Base-by-base conservation (phyloP, 2,329 filamentous ascomycete species). In the Microcera coccophila region DNA sequence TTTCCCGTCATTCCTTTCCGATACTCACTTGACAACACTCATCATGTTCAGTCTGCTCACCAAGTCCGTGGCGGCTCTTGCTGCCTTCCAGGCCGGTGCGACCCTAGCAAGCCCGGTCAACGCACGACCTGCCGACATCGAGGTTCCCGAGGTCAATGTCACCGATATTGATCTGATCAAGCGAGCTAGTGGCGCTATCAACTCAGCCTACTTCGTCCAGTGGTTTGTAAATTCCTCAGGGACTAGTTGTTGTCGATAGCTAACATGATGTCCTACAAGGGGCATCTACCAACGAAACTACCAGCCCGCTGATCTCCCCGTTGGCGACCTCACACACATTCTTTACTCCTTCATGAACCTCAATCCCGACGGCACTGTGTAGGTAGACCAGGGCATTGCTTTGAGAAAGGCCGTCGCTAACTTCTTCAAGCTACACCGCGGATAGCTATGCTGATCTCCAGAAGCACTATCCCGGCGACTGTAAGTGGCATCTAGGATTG, bases 291-390 rank as follows among this genome's bases (percentile, higher is more conserved):
- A 70, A 18, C 78, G 88, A 39, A 79, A 86, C 53, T 88, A 85
- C 61, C 76, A 85, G 42, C 84, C 87, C 0, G 75, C 84, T 39
- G 73, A 88, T 53, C 73, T 95, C 8, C 84, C 84, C 0, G 79
- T 74, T 2, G 72, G 79, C 2, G 72, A 88, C 49, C 68, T 95
- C 39, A 91, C 85, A 1, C 87, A 93, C 55, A 72, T 95, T 2
- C 73, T 95, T 2, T 95, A 80, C 58, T 77, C 89, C 2, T 95
- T 95, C 64, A 85, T 87, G 56, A 90, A 94, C 59, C 65, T 94
- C 15, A 71, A 73, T 8, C 62, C 77, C 1, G 78, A 84, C 40
- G 90, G 90, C 24, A 84, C 87, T 55, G 85, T 91, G 66, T 84
- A 75, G 59, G 73, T 62, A 5, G 12, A n/a, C n/a, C n/a, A n/a